These are phyloP conservation scores for Limtongozyma cylindracea DNA, from an alignment of 805 yeast species.

Conservation along the genomic window DNA sequence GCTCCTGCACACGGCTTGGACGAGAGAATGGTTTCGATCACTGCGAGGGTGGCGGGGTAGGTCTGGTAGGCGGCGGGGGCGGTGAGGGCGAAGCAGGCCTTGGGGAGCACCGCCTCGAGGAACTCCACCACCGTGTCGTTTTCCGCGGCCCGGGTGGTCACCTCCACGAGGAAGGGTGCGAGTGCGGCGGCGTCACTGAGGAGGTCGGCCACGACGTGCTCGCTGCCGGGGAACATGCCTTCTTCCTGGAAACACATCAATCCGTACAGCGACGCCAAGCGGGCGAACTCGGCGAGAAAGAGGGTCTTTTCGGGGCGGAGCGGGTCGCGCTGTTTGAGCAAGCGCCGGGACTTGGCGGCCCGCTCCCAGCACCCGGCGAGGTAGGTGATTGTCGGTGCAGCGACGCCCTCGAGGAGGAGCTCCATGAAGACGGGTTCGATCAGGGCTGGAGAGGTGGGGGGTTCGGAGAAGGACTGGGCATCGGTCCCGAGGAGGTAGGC, in stretches of 20 bases:
- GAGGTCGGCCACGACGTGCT: too few species aligned
- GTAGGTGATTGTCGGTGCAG: constrained; percentile 17
- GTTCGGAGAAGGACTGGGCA: too few species aligned
- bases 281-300: constrained; percentile 20
- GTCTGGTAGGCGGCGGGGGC: constrained; percentile 20
- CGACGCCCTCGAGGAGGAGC: constrained; percentile 14
- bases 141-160: constrained; percentile 31
- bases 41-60: constrained; percentile 24
- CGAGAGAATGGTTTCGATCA: constrained; percentile 29
- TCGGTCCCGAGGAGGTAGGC: too few species aligned
- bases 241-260: constrained; percentile 44
- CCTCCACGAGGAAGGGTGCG: constrained; percentile 24
- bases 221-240: constrained; percentile 24
- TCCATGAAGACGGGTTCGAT: constrained; percentile 30
- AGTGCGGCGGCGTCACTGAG: too few species aligned
- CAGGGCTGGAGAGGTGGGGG: constrained; percentile 2
- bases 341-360: constrained; percentile 14
- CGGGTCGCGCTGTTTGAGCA: constrained; percentile 15
- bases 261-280: constrained; percentile 33
- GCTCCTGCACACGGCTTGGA: constrained; percentile 35
- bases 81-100: too few species aligned
- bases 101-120: constrained; percentile 23
- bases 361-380: constrained; percentile 17
- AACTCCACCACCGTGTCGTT: constrained; percentile 43
- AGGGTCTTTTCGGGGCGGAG: constrained; percentile 10